A percentile compares a stretch with the other conserved stretches of the same genome.
Evolutionary conservation across 192 early-diverging fungal genomes (phyloP).

Genomic region (Pecoramyces ruminantium): DNA sequence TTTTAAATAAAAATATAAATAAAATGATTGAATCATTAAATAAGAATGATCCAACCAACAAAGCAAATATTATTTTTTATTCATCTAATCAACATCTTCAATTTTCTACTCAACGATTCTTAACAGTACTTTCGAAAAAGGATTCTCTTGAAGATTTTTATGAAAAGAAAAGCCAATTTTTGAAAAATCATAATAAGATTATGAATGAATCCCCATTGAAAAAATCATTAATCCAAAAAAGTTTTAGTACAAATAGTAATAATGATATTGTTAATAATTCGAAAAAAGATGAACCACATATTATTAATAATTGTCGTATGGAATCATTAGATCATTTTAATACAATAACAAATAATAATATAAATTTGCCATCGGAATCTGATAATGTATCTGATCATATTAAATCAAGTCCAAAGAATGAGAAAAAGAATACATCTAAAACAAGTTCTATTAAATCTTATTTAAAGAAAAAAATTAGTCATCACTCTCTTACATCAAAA

Average conservation of each 20-base stretch:
- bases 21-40: not conserved
- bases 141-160: not conserved
- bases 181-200: no score
- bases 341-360: not conserved
- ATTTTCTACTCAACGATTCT: not conserved
- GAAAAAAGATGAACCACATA: not conserved
- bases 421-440: not conserved
- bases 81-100: not conserved
- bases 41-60: no score
- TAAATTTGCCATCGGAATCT: not conserved
- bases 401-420: not conserved
- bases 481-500: not conserved
- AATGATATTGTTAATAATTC: no score
- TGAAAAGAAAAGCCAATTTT: not conserved
- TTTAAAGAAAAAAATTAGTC: not conserved
- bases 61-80: not conserved
- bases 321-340: not conserved
- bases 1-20: no score
- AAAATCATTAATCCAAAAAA: not conserved
- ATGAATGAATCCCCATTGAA: not conserved
- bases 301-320: not conserved
- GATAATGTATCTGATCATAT: not conserved
- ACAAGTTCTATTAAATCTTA: not conserved
- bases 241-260: no score
- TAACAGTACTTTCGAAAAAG: not conserved